Percentiles rank a stretch among this genome's conserved stretches.
phyloP scores from a whole-genome alignment of 768 basidiomycete genomes.

The Boletellus ananiceps region DNA sequence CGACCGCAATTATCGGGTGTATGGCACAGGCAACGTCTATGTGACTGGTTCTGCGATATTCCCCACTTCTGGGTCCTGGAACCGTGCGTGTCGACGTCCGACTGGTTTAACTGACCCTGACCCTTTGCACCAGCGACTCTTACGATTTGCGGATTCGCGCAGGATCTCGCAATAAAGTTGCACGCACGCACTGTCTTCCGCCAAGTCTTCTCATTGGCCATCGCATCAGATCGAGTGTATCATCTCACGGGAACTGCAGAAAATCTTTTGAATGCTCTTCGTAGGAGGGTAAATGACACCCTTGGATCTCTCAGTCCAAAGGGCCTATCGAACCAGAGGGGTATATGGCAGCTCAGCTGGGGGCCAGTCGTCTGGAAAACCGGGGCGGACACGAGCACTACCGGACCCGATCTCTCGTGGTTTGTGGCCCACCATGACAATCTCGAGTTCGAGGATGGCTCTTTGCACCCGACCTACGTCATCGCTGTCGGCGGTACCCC shows the following conservation, averaged over 20 bases:
- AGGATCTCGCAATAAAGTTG: constrained; percentile 14
- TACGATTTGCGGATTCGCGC: constrained; percentile 11
- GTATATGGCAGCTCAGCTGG: constrained; percentile 5
- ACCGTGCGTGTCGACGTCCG: constrained; percentile 4
- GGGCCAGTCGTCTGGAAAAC: constrained; percentile 9
- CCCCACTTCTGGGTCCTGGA: constrained; percentile 17
- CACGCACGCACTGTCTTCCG: constrained; percentile 1
- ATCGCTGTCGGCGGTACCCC: constrained; percentile 4
- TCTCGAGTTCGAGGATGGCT: constrained; percentile 6
- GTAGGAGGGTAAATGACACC: not conserved
- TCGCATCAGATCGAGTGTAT: not conserved
- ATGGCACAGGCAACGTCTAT: constrained; percentile 17
- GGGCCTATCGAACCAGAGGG: not conserved
- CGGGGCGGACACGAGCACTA: not conserved
- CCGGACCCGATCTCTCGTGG: constrained; percentile 7
- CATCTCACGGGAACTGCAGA: not conserved
- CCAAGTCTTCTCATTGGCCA: constrained; percentile 8
- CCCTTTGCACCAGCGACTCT: constrained; percentile 2
- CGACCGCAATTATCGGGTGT: constrained; percentile 12
- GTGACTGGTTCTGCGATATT: constrained; percentile 17
- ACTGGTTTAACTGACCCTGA: not conserved
- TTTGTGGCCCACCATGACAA: constrained; percentile 5
- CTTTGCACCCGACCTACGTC: constrained; percentile 6
- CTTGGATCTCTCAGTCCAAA: not conserved
- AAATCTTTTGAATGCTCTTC: not conserved